These are phyloP conservation scores for Globisporangium apiculatum DNA, from an alignment of 352 stramenopile genomes.

Conservation along the genomic window DNA sequence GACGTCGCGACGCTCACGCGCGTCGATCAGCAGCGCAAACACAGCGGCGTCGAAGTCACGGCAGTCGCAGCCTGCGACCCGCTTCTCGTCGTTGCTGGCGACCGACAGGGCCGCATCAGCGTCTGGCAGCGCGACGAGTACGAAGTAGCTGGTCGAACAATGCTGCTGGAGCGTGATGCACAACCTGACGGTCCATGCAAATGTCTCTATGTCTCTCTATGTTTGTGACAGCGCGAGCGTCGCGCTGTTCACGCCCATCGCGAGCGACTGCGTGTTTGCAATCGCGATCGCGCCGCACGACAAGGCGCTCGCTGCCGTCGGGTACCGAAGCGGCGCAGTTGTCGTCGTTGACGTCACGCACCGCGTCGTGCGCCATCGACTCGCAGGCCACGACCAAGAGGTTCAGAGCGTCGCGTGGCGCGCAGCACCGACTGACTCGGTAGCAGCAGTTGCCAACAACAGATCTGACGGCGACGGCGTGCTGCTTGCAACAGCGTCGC, in stretches of 20 bases:
- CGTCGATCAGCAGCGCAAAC: conserved; percentile 63
- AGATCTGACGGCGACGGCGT: background rate
- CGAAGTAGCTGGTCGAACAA: background rate
- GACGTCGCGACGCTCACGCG: conserved; percentile 35
- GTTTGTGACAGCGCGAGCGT: conserved; percentile 26
- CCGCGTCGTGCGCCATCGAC: conserved; percentile 25
- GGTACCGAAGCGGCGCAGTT: conserved; percentile 60
- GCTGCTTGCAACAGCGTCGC: conserved; percentile 58
- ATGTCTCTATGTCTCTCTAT: background rate
- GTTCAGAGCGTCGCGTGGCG: conserved; percentile 52
- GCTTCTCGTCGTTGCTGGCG: conserved; percentile 47
- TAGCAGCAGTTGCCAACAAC: background rate
- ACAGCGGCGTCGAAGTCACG: conserved; percentile 47
- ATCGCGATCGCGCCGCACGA: conserved; percentile 47
- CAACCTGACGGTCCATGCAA: conserved; percentile 1
- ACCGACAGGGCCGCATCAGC: conserved; percentile 52
- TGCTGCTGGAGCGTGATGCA: too few species aligned
- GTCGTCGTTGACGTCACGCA: conserved; percentile 42
- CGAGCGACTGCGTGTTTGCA: conserved; percentile 44
- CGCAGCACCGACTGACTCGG: too few species aligned
- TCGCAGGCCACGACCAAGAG: conserved; percentile 68
- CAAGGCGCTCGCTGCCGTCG: conserved; percentile 50
- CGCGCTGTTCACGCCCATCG: conserved; percentile 34
- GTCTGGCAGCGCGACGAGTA: conserved; percentile 53
- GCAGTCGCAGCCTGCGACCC: conserved; percentile 30